phyloP scores from a whole-genome alignment of 768 basidiomycete genomes.

The Hericium erinaceus region DNA sequence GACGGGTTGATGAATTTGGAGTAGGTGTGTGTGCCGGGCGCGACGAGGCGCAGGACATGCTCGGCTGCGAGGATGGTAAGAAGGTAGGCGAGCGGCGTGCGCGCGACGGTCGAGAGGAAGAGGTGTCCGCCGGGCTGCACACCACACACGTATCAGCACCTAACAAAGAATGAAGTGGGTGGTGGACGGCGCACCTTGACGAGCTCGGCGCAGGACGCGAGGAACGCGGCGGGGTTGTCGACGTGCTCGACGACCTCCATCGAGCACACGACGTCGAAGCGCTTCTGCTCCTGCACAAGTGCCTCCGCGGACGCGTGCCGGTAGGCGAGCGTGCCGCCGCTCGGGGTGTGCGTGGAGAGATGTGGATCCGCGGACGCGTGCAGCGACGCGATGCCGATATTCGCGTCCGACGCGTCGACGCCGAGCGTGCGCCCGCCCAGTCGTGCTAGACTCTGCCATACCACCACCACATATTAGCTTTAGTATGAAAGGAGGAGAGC shows the following conservation, averaged over 20 bases:
- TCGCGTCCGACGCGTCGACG: slow-evolving; percentile 86
- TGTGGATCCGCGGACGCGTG: slow-evolving; percentile 76
- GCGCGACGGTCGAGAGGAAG: slow-evolving; percentile 90
- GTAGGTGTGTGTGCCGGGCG: slow-evolving; percentile 85
- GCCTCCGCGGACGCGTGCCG: slow-evolving; percentile 66
- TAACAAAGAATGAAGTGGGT: background rate
- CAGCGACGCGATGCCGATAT: slow-evolving; percentile 74
- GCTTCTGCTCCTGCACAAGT: slow-evolving; percentile 50
- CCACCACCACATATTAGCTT: background rate
- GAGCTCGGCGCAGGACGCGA: slow-evolving; percentile 71
- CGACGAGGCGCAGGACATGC: slow-evolving; percentile 67
- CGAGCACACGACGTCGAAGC: slow-evolving; percentile 89
- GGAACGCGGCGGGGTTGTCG: slow-evolving; percentile 79
- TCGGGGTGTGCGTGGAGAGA: slow-evolving; percentile 25
- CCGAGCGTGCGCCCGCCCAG: slow-evolving; percentile 82
- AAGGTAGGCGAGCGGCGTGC: slow-evolving; percentile 66
- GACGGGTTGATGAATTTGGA: slow-evolving; percentile 82
- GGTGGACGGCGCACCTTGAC: slow-evolving; percentile 56
- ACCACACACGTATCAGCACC: background rate
- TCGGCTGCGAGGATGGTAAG: slow-evolving; percentile 76
- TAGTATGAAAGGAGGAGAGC: background rate
- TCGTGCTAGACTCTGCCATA: slow-evolving; percentile 66
- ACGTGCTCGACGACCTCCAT: slow-evolving; percentile 99
- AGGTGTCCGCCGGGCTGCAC: slow-evolving; percentile 88
- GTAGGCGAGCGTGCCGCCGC: slow-evolving; percentile 43